Conservation (phyloP, 1,284 basidiomycete genomes). For the Mycosarcoma mackinlayi region DNA sequence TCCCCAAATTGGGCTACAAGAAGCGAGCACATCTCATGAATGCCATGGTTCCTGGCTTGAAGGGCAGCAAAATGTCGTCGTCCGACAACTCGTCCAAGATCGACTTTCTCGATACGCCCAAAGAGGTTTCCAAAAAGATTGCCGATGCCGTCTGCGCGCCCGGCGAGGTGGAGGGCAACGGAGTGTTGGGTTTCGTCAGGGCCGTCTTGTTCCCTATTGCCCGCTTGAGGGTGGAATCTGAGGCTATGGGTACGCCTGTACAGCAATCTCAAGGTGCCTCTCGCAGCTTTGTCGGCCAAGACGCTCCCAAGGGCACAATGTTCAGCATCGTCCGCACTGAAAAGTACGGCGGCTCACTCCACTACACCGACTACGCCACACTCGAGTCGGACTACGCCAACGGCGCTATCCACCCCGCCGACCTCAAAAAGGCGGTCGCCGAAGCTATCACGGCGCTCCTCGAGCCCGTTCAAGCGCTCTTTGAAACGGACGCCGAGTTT, state of each 20-base stretch:
- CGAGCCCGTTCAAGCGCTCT: constrained; percentile 82
- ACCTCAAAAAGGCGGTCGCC: constrained; percentile 85
- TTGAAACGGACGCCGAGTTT: constrained; percentile 83
- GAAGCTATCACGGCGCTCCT: constrained; percentile 82
- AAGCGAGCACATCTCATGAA: constrained; percentile 99
- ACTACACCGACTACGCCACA: constrained; percentile 78
- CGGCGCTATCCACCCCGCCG: constrained; percentile 86
- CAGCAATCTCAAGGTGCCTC: constrained; percentile 27
- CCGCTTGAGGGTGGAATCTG: constrained; percentile 52
- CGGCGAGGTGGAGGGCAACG: constrained; percentile 90
- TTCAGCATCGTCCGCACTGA: constrained; percentile 82
- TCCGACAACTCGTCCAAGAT: constrained; percentile 97
- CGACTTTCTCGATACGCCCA: constrained; percentile 91
- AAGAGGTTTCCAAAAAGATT: constrained; percentile 87
- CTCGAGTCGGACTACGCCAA: constrained; percentile 82
- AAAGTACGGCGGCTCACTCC: constrained; percentile 84
- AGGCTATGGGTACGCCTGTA: constrained; percentile 37
- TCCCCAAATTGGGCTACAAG: constrained; percentile 89
- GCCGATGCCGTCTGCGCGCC: constrained; percentile 88
- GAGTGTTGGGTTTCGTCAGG: constrained; percentile 86
- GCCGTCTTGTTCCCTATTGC: constrained; percentile 89
- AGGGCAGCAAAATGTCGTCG: constrained; percentile 97
- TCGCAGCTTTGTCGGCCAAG: constrained; percentile 70
- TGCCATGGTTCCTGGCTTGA: constrained; percentile 93
- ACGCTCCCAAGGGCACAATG: constrained; percentile 80